Percentiles rank a stretch among this genome's conserved stretches.
phyloP scores from a whole-genome alignment of 78 protist species.

The Bodo saltans region DNA sequence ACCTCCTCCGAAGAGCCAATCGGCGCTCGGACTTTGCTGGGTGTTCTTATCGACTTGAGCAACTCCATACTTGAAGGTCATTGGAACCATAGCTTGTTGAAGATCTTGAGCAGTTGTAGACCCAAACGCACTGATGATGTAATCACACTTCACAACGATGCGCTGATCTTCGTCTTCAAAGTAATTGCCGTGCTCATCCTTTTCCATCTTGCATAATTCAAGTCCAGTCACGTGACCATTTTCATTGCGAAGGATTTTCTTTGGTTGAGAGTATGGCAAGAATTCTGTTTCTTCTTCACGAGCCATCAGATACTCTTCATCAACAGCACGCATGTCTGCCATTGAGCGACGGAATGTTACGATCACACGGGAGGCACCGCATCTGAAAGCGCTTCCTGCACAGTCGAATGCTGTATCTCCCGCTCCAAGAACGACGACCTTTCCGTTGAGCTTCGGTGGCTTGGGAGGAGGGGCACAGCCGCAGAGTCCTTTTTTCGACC shows the following conservation, averaged over 20 bases:
- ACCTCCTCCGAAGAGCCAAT: constrained; percentile 85
- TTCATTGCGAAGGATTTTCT: constrained; percentile 28
- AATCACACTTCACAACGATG: constrained; percentile 73
- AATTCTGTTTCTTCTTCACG: constrained; percentile 69
- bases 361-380: constrained; percentile 82
- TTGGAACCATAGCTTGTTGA: neutral
- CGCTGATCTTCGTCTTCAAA: constrained; percentile 66
- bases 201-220: constrained; percentile 71
- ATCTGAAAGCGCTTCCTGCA: constrained; percentile 88
- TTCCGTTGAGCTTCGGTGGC: constrained; percentile 70
- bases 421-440: constrained; percentile 92
- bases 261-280: constrained; percentile 71
- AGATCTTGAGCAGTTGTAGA: constrained; percentile 24
- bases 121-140: constrained; percentile 88
- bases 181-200: constrained; percentile 71
- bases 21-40: constrained; percentile 13
- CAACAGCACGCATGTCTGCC: constrained; percentile 81
- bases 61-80: constrained; percentile 52
- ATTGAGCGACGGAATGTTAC: constrained; percentile 77
- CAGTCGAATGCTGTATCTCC: constrained; percentile 97
- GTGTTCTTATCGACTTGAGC: constrained; percentile 55
- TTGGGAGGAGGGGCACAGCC: constrained; percentile 43
- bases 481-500: constrained; percentile 84
- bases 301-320: constrained; percentile 82
- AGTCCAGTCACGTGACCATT: constrained; percentile 62